Evolutionary conservation across 768 basidiomycete species (phyloP).

Genomic region (Boletus subparvulus): DNA sequence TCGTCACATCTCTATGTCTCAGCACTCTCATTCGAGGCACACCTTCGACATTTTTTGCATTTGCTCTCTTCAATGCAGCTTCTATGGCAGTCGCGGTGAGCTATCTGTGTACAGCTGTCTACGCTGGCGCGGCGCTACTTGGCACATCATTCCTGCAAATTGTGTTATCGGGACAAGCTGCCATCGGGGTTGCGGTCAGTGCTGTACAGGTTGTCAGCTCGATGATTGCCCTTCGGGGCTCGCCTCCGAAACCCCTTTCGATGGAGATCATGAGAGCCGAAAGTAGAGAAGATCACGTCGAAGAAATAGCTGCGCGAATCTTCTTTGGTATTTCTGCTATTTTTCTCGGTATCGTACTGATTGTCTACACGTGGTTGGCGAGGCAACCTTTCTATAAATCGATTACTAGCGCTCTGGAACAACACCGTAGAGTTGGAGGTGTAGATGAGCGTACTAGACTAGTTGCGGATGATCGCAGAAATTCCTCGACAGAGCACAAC

Average conservation of each 20-base stretch:
- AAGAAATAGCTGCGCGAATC: constrained; percentile 65
- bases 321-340: constrained; percentile 73
- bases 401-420: constrained; percentile 50
- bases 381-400: constrained; percentile 58
- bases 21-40: constrained; percentile 61
- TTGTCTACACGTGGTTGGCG: constrained; percentile 56
- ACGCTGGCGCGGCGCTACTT: constrained; percentile 78
- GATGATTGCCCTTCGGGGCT: constrained; percentile 51
- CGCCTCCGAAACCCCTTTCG: constrained; percentile 29
- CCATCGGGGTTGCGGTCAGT: constrained; percentile 80
- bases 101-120: constrained; percentile 74
- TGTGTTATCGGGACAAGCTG: constrained; percentile 83
- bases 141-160: constrained; percentile 72
- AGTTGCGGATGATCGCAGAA: constrained; percentile 31
- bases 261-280: constrained; percentile 19
- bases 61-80: constrained; percentile 61
- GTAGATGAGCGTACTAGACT: constrained; percentile 34
- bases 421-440: constrained; percentile 23
- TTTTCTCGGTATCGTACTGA: constrained; percentile 57
- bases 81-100: constrained; percentile 61
- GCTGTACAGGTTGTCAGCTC: constrained; percentile 71
- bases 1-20: constrained; percentile 59
- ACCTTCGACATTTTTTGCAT: constrained; percentile 59
- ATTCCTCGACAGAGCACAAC: constrained; percentile 36
- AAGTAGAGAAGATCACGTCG: constrained; percentile 44